Conservation (phyloP, 2,329 filamentous ascomycete genomes). For the Paraphoma sp. region DNA sequence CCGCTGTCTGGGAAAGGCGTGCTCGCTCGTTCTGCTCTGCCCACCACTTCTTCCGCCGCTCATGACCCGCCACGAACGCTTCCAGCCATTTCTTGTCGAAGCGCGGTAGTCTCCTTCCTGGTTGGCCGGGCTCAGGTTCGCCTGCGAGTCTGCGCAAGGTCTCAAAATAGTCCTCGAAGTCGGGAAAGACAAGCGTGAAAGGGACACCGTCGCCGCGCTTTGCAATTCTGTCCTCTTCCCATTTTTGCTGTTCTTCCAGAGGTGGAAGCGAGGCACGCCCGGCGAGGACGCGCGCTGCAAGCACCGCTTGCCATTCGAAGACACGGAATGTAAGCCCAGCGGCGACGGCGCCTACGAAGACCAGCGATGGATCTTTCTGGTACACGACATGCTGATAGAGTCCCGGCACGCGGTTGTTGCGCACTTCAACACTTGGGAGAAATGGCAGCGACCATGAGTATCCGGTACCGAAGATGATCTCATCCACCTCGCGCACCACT, state of each 20-base stretch:
- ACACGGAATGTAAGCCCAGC: conserved; percentile 67
- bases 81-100: conserved; percentile 58
- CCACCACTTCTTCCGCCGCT: conserved; percentile 66
- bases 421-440: conserved; percentile 51
- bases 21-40: conserved; percentile 56
- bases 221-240: conserved; percentile 64
- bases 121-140: conserved; percentile 47
- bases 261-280: conserved; percentile 61
- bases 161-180: conserved; percentile 72
- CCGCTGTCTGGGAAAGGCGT: conserved; percentile 1
- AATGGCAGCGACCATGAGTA: conserved; percentile 71
- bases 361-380: conserved; percentile 60
- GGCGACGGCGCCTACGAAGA: conserved; percentile 65
- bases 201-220: conserved; percentile 62
- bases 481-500: conserved; percentile 61
- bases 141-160: conserved; percentile 59
- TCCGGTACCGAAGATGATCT: conserved; percentile 71
- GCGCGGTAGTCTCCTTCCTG: conserved; percentile 53
- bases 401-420: conserved; percentile 63
- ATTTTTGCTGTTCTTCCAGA: conserved; percentile 56
- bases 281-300: conserved; percentile 65
- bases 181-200: conserved; percentile 65
- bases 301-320: conserved; percentile 72
- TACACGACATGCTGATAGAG: conserved; percentile 67
- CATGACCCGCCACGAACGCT: conserved; percentile 62